Conservation (phyloP, 176 grass and related monocot genomes). For the Carex parvula region DNA sequence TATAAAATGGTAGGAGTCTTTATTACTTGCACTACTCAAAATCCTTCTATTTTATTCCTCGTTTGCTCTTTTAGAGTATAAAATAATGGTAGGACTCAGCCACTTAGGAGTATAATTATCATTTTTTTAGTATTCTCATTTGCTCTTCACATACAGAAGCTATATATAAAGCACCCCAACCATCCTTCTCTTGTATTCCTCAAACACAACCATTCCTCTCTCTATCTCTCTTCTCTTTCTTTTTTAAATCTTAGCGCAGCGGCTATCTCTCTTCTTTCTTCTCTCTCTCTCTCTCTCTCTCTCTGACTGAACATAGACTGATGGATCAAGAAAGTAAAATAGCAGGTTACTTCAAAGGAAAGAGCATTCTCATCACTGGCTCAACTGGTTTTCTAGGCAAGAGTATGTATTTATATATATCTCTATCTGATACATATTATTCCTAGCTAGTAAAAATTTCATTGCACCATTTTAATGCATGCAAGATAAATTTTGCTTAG, state of each 20-base stretch:
- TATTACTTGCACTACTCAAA: not conserved
- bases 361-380: too few relatives aligned
- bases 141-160: not conserved
- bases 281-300: not conserved
- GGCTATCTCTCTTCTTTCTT: not conserved
- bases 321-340: too few relatives aligned
- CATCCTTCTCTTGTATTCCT: not conserved
- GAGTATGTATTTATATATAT: too few relatives aligned
- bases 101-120: not conserved
- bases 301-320: slow-evolving; percentile 1
- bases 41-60: not conserved
- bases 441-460: not conserved
- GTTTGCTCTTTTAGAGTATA: too few relatives aligned
- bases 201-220: not conserved
- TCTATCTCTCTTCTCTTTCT: not conserved
- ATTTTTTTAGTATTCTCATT: not conserved
- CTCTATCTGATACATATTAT: not conserved
- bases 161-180: slow-evolving; percentile 12
- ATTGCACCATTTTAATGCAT: not conserved
- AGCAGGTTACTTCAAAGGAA: too few relatives aligned
- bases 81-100: too few relatives aligned
- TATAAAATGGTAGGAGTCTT: not conserved
- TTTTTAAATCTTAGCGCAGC: too few relatives aligned
- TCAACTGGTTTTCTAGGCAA: too few relatives aligned
- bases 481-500: not conserved